Evolutionary conservation across 2,329 filamentous ascomycete species (phyloP).

Genomic region (Orbilia ellipsospora): DNA sequence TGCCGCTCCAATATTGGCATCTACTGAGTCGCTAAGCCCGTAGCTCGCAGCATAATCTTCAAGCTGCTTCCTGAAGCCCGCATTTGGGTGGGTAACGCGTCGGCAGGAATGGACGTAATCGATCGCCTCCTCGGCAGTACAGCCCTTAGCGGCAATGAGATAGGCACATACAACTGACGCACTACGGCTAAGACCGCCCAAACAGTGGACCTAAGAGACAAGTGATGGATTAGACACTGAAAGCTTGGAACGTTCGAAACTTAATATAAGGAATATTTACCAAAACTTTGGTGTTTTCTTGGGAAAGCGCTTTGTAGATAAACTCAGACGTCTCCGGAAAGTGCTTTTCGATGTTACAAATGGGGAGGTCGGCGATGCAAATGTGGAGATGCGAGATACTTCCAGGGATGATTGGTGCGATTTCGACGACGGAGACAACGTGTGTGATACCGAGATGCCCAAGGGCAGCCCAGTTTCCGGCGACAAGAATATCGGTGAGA

Average conservation of each 20-base stretch:
- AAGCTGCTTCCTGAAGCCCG: constrained; percentile 10
- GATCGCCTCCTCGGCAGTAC: constrained; percentile 12
- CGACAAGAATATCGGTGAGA: constrained; percentile 1
- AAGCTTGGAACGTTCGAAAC: neutral
- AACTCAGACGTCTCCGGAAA: constrained; percentile 3
- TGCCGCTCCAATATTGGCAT: neutral
- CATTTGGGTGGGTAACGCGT: constrained; percentile 8
- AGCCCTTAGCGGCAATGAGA: constrained; percentile 17
- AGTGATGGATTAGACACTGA: constrained; percentile 6
- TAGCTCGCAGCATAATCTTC: neutral
- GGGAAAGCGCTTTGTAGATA: constrained; percentile 8
- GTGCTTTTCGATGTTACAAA: constrained; percentile 5
- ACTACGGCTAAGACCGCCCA: constrained; percentile 14
- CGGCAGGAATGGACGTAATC: constrained; percentile 5
- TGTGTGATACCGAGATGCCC: constrained; percentile 5
- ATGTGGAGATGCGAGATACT: constrained; percentile 8
- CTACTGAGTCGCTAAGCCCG: neutral
- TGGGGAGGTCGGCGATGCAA: constrained; percentile 8
- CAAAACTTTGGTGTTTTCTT: constrained; percentile 11
- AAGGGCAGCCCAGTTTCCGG: constrained; percentile 11
- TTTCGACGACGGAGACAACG: constrained; percentile 15
- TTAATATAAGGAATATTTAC: constrained; percentile 8
- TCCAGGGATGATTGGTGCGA: neutral
- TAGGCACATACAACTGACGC: constrained; percentile 14
- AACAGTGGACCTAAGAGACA: constrained; percentile 9